Evolutionary conservation across 2,329 filamentous ascomycete species (phyloP).

Genomic region (Aspergillus japonicus): DNA sequence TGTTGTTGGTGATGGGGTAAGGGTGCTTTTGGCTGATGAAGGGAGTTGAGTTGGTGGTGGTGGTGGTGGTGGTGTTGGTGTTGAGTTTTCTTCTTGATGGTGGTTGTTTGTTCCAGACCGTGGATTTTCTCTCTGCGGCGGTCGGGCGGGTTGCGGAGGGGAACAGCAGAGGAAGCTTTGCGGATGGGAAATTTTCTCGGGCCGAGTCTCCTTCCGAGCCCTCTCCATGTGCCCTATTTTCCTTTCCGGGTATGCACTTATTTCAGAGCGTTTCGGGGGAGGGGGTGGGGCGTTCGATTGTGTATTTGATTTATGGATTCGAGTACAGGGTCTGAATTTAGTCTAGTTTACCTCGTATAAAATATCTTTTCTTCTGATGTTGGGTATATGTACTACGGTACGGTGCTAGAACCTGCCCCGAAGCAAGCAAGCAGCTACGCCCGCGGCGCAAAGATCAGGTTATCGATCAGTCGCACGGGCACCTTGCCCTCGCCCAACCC

Average conservation of each 20-base stretch:
- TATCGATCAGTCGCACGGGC: constrained; percentile 86
- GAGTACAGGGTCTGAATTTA: not conserved
- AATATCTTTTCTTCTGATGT: not conserved
- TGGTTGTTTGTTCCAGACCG: too few species aligned
- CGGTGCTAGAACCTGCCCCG: not conserved
- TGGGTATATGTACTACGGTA: not conserved
- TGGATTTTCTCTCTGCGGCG: not conserved
- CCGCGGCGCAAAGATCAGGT: constrained; percentile 66
- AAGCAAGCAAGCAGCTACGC: not conserved
- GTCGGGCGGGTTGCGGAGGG: not conserved
- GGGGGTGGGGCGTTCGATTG: too few species aligned
- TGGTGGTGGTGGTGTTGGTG: not conserved
- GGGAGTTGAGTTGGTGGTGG: not conserved
- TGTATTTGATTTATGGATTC: not conserved
- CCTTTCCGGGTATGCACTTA: constrained; percentile 17
- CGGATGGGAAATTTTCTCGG: constrained; percentile 35
- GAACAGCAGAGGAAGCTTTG: constrained; percentile 7
- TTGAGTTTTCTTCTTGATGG: not conserved
- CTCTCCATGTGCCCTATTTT: constrained; percentile 34
- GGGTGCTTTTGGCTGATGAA: not conserved
- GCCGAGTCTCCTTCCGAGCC: constrained; percentile 28
- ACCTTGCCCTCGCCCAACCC: constrained; percentile 71
- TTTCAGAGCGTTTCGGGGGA: not conserved
- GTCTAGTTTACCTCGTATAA: not conserved
- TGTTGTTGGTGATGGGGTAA: constrained; percentile 1